phyloP scores from a whole-genome alignment of 371 early-diverging fungal genomes.

The Syncephalastrum sp. region DNA sequence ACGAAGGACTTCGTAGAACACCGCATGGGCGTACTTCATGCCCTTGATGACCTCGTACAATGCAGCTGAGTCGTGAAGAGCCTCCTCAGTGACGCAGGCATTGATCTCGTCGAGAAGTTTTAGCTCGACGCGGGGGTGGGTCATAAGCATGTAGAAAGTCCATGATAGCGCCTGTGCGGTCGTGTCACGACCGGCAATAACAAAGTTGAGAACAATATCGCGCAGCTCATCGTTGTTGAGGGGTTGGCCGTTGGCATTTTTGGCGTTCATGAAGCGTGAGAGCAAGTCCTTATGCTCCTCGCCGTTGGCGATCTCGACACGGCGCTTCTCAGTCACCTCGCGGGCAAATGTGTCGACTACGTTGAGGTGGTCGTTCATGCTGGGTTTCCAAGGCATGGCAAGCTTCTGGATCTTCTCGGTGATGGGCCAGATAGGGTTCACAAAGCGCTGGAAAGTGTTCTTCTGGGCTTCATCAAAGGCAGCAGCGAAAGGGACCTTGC shows the following conservation, averaged over 20 bases:
- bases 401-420: constrained; percentile 22
- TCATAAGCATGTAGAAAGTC: constrained; percentile 62
- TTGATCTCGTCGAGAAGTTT: constrained; percentile 64
- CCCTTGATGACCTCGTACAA: constrained; percentile 46
- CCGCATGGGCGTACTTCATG: constrained; percentile 61
- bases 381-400: constrained; percentile 14
- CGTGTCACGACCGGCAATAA: constrained; percentile 70
- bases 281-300: constrained; percentile 49
- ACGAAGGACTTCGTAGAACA: constrained; percentile 66
- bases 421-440: constrained; percentile 41
- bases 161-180: constrained; percentile 75
- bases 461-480: constrained; percentile 56
- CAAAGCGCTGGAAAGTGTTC: constrained; percentile 31
- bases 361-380: constrained; percentile 35
- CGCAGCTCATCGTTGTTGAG: constrained; percentile 49
- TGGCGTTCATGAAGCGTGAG: constrained; percentile 55
- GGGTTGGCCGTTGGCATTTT: constrained; percentile 48
- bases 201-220: constrained; percentile 70
- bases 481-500: constrained; percentile 49
- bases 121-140: constrained; percentile 51
- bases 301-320: constrained; percentile 19
- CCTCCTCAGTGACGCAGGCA: constrained; percentile 28
- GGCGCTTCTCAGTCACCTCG: constrained; percentile 40
- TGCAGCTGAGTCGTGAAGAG: constrained; percentile 22
- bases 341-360: constrained; percentile 48